Conservation (phyloP, 768 basidiomycete genomes). For the Rhizopogon roseolus region DNA sequence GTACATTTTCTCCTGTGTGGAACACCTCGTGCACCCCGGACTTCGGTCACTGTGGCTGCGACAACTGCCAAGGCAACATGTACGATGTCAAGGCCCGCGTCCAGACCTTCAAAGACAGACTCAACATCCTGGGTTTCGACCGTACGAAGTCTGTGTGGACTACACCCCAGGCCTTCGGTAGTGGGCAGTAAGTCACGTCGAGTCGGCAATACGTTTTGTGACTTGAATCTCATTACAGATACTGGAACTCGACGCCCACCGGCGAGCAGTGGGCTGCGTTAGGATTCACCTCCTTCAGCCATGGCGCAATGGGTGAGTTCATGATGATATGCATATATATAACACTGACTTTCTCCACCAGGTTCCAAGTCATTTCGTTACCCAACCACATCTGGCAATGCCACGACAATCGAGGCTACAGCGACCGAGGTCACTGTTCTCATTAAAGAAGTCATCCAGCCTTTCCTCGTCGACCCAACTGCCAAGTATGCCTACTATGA, state of each 20-base stretch:
- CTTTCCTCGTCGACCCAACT: slow-evolving; percentile 15
- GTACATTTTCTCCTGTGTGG: slow-evolving; percentile 57
- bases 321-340: neutral
- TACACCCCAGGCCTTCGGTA: slow-evolving; percentile 75
- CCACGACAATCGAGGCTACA: slow-evolving; percentile 19
- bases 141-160: slow-evolving; percentile 69
- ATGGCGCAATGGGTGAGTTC: slow-evolving; percentile 20
- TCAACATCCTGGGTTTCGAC: slow-evolving; percentile 60
- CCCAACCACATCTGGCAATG: slow-evolving; percentile 16
- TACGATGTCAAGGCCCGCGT: slow-evolving; percentile 63
- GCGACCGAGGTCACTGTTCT: slow-evolving; percentile 5
- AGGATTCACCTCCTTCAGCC: slow-evolving; percentile 18
- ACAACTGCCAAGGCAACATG: slow-evolving; percentile 59
- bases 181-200: slow-evolving; percentile 24
- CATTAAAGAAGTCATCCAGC: slow-evolving; percentile 7
- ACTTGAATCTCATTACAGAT: slow-evolving; percentile 12
- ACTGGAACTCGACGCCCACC: slow-evolving; percentile 23
- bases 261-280: slow-evolving; percentile 23
- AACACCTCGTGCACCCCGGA: slow-evolving; percentile 54
- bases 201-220: neutral
- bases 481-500: slow-evolving; percentile 6
- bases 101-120: slow-evolving; percentile 57
- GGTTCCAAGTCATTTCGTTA: slow-evolving; percentile 25
- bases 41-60: slow-evolving; percentile 74
- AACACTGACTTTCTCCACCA: slow-evolving; percentile 3